phyloP scores from a whole-genome alignment of 176 grass and related monocot species.

The Avena eriantha region DNA sequence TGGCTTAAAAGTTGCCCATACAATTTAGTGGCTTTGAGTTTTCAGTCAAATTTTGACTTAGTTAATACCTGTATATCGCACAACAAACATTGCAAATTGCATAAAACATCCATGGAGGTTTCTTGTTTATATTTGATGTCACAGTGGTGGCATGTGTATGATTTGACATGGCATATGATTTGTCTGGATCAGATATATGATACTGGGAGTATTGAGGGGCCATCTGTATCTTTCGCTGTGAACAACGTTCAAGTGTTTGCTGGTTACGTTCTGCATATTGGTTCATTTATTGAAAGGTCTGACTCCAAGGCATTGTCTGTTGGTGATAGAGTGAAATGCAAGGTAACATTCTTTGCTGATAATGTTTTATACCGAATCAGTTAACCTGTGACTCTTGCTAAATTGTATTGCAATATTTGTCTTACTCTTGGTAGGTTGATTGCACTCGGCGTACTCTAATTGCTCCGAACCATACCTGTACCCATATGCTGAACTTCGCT shows the following conservation, averaged over 20 bases:
- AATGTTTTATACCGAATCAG: neutral
- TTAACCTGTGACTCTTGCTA: conserved; percentile 20
- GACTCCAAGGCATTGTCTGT: conserved; percentile 51
- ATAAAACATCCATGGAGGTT: neutral
- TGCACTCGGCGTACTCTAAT: conserved; percentile 71
- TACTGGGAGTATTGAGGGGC: conserved; percentile 81
- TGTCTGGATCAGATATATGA: conserved; percentile 79
- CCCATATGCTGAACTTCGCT: conserved; percentile 99
- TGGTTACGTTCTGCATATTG: conserved; percentile 89
- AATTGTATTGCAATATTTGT: conserved; percentile 35
- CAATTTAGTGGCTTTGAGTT: neutral
- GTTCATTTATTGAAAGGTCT: conserved; percentile 57
- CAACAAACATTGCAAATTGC: neutral
- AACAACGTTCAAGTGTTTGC: conserved; percentile 89
- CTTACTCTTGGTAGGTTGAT: conserved; percentile 74
- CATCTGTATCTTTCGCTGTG: conserved; percentile 84
- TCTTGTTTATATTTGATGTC: conserved; percentile 2
- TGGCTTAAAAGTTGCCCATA: neutral
- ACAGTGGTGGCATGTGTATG: neutral
- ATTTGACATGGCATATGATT: conserved; percentile 12
- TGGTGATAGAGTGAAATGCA: conserved; percentile 80
- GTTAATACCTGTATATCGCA: neutral
- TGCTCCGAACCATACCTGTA: conserved; percentile 98
- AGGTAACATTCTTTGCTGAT: conserved; percentile 49
- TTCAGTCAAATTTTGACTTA: neutral